A percentile compares a stretch with the other conserved stretches of the same genome.
Evolutionary conservation across 1,139 yeast genomes (phyloP).

Genomic region (Meyerozyma carpophila): DNA sequence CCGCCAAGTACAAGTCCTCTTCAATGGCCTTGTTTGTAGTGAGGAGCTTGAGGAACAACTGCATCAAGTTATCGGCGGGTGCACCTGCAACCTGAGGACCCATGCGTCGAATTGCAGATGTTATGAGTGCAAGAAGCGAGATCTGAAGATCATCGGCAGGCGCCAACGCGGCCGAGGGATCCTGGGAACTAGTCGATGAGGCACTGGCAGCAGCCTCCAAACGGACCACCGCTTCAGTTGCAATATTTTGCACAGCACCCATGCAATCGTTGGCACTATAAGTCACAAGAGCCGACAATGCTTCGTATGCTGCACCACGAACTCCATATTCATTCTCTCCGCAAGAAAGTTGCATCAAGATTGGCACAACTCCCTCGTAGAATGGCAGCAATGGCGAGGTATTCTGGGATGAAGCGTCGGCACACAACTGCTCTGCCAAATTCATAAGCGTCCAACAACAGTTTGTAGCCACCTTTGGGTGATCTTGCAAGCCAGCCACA

Average conservation of each 20-base stretch:
- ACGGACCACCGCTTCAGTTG: constrained; percentile 67
- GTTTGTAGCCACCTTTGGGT: constrained; percentile 88
- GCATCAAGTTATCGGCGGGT: constrained; percentile 74
- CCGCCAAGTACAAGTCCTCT: constrained; percentile 89
- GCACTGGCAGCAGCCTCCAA: constrained; percentile 34
- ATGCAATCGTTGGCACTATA: constrained; percentile 70
- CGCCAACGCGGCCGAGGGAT: constrained; percentile 62
- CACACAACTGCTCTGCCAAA: constrained; percentile 75
- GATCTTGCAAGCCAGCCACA: constrained; percentile 74
- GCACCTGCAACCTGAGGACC: constrained; percentile 62
- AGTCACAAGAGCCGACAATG: constrained; percentile 75
- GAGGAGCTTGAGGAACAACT: constrained; percentile 66
- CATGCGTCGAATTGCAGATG: constrained; percentile 82
- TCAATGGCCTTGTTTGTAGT: constrained; percentile 73
- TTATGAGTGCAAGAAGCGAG: constrained; percentile 77
- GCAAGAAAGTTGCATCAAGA: constrained; percentile 59
- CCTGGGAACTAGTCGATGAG: constrained; percentile 47
- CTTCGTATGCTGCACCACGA: constrained; percentile 96
- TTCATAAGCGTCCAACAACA: constrained; percentile 97
- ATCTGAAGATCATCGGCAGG: constrained; percentile 86
- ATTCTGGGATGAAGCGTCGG: constrained; percentile 48
- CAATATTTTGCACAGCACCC: constrained; percentile 64
- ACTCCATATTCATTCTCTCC: constrained; percentile 81
- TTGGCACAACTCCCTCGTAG: constrained; percentile 64
- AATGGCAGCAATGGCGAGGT: constrained; percentile 69